Evolutionary conservation across 2,329 filamentous ascomycete genomes (phyloP).

Genomic region (Aureobasidium mangrovei): DNA sequence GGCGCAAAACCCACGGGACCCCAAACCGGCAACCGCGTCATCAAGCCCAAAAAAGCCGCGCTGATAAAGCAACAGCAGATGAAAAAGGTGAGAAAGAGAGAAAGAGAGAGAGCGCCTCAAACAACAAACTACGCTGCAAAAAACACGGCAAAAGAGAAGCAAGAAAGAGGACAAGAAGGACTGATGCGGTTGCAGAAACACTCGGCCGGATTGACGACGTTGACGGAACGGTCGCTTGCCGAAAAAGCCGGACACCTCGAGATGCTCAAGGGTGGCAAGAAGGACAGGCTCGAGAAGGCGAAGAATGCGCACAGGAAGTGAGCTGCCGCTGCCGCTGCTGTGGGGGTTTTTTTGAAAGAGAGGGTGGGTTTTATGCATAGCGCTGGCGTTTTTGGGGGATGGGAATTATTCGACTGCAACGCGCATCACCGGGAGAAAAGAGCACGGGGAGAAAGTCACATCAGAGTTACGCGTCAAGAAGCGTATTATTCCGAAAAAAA

Average conservation of each 20-base stretch:
- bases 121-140: neutral
- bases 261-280: constrained; percentile 58
- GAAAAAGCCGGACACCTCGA: constrained; percentile 62
- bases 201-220: constrained; percentile 50
- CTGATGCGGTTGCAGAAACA: constrained; percentile 41
- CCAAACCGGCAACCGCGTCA: constrained; percentile 47
- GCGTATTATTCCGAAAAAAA: no score
- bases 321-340: neutral
- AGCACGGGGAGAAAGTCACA: neutral
- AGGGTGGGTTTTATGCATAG: constrained; percentile 6
- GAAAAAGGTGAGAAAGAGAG: constrained; percentile 42
- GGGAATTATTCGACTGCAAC: neutral
- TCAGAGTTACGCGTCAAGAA: no score
- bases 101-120: neutral
- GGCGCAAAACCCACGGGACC: constrained; percentile 15
- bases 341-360: neutral
- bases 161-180: no score
- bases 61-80: constrained; percentile 54
- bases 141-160: no score
- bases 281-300: constrained; percentile 33
- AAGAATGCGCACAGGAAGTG: constrained; percentile 7
- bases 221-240: constrained; percentile 60
- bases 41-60: constrained; percentile 57
- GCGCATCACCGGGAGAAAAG: neutral
- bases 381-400: constrained; percentile 1